Percentiles rank a stretch among this genome's conserved stretches.
phyloP scores from a whole-genome alignment of 1,284 basidiomycete species.

The Singerocomus inundabilis region DNA sequence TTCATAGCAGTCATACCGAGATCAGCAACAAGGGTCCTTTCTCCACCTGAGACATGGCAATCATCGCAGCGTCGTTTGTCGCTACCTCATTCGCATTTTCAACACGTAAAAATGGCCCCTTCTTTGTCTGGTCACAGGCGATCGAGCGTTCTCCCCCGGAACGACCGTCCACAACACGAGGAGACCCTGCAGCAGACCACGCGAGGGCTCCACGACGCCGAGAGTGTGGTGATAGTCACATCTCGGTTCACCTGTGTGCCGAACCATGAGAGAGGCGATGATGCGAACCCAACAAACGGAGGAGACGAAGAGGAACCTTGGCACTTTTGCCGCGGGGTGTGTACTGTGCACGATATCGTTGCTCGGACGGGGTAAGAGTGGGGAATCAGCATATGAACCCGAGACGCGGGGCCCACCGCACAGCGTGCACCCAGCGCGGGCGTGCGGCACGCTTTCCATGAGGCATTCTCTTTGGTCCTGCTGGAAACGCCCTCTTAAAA shows the following conservation, averaged over 20 bases:
- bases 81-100: not conserved
- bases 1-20: conserved; percentile 6
- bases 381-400: conserved; percentile 13
- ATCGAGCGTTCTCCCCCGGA: conserved; percentile 13
- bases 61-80: conserved; percentile 1
- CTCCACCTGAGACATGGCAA: not conserved
- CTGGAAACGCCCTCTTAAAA: conserved; percentile 23
- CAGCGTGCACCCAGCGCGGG: conserved; percentile 24
- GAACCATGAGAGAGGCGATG: not conserved
- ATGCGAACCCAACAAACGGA: conserved; percentile 1
- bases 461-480: conserved; percentile 23
- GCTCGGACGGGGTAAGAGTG: conserved; percentile 14
- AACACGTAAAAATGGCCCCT: conserved; percentile 21
- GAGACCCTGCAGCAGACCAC: conserved; percentile 26
- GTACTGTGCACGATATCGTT: conserved; percentile 1
- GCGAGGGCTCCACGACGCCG: conserved; percentile 25
- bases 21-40: not conserved
- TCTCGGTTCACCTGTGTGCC: not conserved
- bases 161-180: conserved; percentile 22
- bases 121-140: not conserved
- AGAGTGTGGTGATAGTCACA: conserved; percentile 14
- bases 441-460: conserved; percentile 30
- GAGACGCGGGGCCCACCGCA: conserved; percentile 9
- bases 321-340: conserved; percentile 2
- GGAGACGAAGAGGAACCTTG: conserved; percentile 3